phyloP scores from a whole-genome alignment of 2,329 filamentous ascomycete genomes.

The Microcera coccophila region DNA sequence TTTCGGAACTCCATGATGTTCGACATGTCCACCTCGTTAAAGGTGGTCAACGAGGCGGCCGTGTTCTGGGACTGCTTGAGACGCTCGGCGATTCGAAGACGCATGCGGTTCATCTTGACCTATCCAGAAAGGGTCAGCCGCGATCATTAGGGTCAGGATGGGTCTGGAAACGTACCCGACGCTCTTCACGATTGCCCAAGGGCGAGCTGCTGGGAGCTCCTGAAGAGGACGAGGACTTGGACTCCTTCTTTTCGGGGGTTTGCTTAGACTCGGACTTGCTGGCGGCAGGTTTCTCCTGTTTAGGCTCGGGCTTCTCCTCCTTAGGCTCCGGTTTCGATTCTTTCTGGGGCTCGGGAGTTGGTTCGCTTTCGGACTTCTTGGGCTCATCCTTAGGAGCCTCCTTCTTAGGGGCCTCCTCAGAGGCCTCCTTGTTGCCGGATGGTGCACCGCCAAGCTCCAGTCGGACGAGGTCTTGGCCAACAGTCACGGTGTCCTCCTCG shows the following conservation, averaged over 20 bases:
- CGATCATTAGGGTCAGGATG: background rate
- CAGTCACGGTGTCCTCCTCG: conserved; percentile 92
- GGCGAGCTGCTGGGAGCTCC: conserved; percentile 31
- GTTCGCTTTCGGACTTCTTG: conserved; percentile 33
- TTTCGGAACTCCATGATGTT: conserved; percentile 96
- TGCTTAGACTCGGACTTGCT: conserved; percentile 22
- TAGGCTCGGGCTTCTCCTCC: too few species aligned
- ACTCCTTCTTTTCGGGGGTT: conserved; percentile 26
- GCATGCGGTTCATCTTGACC: conserved; percentile 99
- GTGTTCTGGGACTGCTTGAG: conserved; percentile 99
- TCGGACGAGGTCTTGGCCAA: conserved; percentile 86
- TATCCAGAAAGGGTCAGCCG: conserved; percentile 35
- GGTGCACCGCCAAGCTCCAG: conserved; percentile 71
- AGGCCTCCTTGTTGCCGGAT: conserved; percentile 28
- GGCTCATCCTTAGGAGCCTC: conserved; percentile 37
- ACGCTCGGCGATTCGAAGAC: conserved; percentile 91
- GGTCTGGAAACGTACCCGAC: conserved; percentile 64
- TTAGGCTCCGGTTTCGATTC: conserved; percentile 32
- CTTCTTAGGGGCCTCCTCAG: conserved; percentile 25
- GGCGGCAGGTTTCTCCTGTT: conserved; percentile 21
- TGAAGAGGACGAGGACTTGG: conserved; percentile 16
- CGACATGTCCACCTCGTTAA: conserved; percentile 99
- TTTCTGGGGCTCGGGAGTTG: conserved; percentile 36
- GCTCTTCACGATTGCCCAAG: conserved; percentile 76
- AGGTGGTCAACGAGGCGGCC: conserved; percentile 92